Conservation (phyloP, 2,329 filamentous ascomycete genomes). For the Claviceps fusiformis region DNA sequence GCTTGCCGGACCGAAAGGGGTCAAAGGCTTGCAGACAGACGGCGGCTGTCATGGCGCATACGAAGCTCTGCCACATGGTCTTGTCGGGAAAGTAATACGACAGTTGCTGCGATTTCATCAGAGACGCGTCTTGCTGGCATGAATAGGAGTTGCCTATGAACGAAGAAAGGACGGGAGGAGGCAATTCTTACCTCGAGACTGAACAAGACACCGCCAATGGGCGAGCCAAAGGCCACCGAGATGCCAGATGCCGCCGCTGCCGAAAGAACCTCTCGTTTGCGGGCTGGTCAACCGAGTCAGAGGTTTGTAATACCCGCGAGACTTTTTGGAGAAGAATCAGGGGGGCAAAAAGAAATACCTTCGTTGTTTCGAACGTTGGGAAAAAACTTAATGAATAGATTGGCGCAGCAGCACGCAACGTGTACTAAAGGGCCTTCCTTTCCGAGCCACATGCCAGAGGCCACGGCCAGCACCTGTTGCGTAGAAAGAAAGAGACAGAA, state of each 20-base stretch:
- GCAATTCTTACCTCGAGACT: conserved; percentile 57
- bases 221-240: conserved; percentile 85
- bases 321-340: conserved; percentile 5
- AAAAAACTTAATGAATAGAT: conserved; percentile 85
- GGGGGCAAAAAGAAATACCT: conserved; percentile 31
- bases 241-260: conserved; percentile 87
- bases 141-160: background rate
- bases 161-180: too few relatives aligned
- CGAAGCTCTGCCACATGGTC: conserved; percentile 99
- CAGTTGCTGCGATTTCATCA: conserved; percentile 45
- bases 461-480: conserved; percentile 67
- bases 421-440: conserved; percentile 95
- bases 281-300: conserved; percentile 36
- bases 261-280: conserved; percentile 85
- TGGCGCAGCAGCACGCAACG: conserved; percentile 92
- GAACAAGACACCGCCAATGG: conserved; percentile 89
- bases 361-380: conserved; percentile 70
- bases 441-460: conserved; percentile 89
- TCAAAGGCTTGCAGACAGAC: conserved; percentile 87
- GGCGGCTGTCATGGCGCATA: conserved; percentile 97
- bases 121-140: background rate
- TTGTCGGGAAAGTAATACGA: conserved; percentile 98
- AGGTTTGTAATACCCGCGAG: background rate
- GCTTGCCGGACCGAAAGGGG: conserved; percentile 87
- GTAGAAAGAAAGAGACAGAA: background rate